These are phyloP conservation scores for Mrakia frigida DNA, from an alignment of 768 basidiomycete species.

Conservation along the genomic window DNA sequence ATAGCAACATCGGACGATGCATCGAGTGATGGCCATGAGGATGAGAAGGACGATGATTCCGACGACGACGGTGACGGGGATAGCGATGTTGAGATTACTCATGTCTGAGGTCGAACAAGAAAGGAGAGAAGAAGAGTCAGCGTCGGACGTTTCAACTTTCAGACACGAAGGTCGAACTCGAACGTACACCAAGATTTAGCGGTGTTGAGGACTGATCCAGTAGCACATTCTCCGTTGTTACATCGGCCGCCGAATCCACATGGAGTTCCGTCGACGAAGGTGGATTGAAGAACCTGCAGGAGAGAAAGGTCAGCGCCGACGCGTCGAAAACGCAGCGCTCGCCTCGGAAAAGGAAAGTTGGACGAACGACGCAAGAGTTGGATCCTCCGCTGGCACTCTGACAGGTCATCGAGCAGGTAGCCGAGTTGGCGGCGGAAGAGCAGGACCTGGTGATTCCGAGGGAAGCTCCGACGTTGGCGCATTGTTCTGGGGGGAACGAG, in stretches of 20 bases:
- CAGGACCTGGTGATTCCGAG: constrained; percentile 65
- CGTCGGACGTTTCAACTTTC: too few relatives aligned
- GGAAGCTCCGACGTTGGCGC: constrained; percentile 64
- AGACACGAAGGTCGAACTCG: neutral
- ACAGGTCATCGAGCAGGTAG: constrained; percentile 72
- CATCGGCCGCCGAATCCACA: constrained; percentile 78
- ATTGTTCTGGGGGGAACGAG: constrained; percentile 56
- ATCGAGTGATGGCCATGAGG: constrained; percentile 49
- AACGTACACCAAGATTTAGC: constrained; percentile 49
- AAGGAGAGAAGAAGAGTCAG: neutral
- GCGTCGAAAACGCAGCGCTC: neutral
- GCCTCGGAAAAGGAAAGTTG: neutral
- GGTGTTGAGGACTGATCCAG: constrained; percentile 56
- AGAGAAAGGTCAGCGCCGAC: neutral
- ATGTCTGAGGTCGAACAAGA: neutral
- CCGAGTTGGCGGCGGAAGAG: constrained; percentile 48
- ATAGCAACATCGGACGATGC: constrained; percentile 5
- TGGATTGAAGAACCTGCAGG: constrained; percentile 54
- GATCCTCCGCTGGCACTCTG: constrained; percentile 56
- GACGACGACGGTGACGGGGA: constrained; percentile 44
- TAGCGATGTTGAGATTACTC: constrained; percentile 15
- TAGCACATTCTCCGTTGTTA: constrained; percentile 56
- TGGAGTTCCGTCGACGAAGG: constrained; percentile 73
- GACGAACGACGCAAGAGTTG: constrained; percentile 9
- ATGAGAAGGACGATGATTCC: constrained; percentile 59